Evolutionary conservation across 2,329 filamentous ascomycete species (phyloP).

Genomic region (Fusarium pseudoanthophilum): DNA sequence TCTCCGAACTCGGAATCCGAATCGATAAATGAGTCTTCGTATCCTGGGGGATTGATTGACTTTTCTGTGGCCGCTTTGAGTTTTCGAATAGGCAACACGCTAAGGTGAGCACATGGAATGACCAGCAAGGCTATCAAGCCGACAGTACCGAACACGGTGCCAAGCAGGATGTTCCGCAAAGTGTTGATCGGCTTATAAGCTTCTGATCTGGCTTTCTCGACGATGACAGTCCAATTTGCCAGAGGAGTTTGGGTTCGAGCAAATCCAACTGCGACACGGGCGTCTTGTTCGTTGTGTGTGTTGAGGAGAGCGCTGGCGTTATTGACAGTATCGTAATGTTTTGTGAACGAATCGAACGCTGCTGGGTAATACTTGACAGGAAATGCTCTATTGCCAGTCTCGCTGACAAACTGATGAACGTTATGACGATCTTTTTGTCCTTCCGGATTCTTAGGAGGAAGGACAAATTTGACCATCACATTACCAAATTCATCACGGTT

Average conservation of each 20-base stretch:
- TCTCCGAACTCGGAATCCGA: conserved; percentile 57
- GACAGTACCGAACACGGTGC: conserved; percentile 85
- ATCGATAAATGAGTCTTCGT: conserved; percentile 59
- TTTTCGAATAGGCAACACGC: conserved; percentile 81
- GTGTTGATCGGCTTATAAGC: conserved; percentile 80
- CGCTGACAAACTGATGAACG: conserved; percentile 47
- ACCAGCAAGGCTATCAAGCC: conserved; percentile 77
- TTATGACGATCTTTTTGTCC: conserved; percentile 61
- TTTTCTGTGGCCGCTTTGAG: conserved; percentile 80
- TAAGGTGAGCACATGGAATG: conserved; percentile 83
- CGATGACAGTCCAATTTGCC: conserved; percentile 83
- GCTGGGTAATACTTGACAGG: conserved; percentile 70
- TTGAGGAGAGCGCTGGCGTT: conserved; percentile 76
- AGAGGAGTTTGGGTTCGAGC: conserved; percentile 74
- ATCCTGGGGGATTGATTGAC: conserved; percentile 74
- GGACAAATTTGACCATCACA: conserved; percentile 66
- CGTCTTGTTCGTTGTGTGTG: conserved; percentile 77
- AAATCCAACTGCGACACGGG: conserved; percentile 81
- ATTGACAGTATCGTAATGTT: conserved; percentile 62
- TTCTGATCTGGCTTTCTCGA: conserved; percentile 80
- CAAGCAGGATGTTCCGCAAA: conserved; percentile 82
- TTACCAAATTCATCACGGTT: conserved; percentile 53
- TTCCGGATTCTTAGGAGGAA: conserved; percentile 61
- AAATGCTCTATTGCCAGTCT: conserved; percentile 64
- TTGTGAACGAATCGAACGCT: conserved; percentile 68